These are phyloP conservation scores for Eucalyptus decipiens DNA, from an alignment of 345 rosid genomes.

Conservation along the genomic window DNA sequence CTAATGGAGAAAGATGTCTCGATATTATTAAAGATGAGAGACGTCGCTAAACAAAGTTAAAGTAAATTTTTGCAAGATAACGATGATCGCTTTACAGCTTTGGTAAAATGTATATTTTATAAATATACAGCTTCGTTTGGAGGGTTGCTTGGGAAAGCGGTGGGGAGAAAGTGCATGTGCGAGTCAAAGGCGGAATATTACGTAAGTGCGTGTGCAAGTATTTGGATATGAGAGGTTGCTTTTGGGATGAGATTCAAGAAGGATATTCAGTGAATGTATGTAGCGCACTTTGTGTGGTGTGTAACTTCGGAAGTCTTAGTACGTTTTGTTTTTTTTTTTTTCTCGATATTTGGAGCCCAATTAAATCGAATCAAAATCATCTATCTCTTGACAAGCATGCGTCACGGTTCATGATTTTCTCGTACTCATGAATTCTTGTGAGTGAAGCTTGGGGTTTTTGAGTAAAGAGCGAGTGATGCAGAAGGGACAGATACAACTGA, in stretches of 20 bases:
- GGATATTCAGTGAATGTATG: neutral
- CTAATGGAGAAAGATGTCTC: neutral
- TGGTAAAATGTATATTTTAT: neutral
- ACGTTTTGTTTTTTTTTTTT: too few species aligned
- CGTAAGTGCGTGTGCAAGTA: neutral
- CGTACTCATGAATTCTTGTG: too few species aligned
- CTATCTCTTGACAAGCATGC: neutral
- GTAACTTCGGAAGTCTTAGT: neutral
- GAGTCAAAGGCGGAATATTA: neutral
- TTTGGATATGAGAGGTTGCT: neutral
- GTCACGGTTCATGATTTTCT: neutral
- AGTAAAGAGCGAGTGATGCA: too few species aligned
- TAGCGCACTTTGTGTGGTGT: neutral
- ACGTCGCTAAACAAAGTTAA: neutral
- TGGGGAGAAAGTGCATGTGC: neutral
- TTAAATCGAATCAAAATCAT: neutral
- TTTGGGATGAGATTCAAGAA: neutral
- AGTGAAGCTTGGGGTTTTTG: too few species aligned
- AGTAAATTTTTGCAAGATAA: neutral
- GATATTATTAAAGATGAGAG: neutral
- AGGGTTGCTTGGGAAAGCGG: neutral
- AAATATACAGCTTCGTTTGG: neutral
- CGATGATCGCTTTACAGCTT: neutral
- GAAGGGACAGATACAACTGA: accelerated
- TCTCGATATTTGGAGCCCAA: accelerated